Evolutionary conservation across 2,329 filamentous ascomycete species (phyloP).

Genomic region (Colletotrichum viniferum): DNA sequence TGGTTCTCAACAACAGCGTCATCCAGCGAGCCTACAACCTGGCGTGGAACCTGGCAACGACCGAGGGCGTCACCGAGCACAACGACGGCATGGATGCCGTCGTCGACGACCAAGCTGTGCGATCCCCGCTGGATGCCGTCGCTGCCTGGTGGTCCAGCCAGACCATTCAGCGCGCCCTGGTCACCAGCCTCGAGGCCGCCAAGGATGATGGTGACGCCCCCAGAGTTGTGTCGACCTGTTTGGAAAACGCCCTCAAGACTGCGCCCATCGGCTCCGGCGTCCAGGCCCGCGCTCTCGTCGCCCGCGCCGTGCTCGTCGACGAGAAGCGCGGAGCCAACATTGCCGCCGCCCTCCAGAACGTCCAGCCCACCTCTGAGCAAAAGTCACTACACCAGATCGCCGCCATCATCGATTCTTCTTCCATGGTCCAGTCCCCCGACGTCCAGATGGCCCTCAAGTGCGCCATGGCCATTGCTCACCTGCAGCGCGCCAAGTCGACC

Average conservation of each 20-base stretch:
- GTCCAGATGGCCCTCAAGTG: conserved; percentile 62
- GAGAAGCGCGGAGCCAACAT: conserved; percentile 62
- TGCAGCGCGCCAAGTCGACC: conserved; percentile 47
- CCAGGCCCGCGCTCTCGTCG: conserved; percentile 63
- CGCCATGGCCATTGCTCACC: conserved; percentile 64
- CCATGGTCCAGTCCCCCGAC: conserved; percentile 51
- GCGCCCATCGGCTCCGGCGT: conserved; percentile 82
- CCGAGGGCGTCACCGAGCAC: conserved; percentile 63
- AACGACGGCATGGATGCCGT: conserved; percentile 82
- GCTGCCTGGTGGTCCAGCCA: conserved; percentile 88
- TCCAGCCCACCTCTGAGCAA: conserved; percentile 46
- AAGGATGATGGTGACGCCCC: conserved; percentile 49
- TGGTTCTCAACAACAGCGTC: conserved; percentile 78
- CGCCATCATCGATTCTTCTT: conserved; percentile 52
- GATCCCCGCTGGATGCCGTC: conserved; percentile 86
- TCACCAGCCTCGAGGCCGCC: conserved; percentile 62
- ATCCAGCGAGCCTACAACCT: conserved; percentile 88
- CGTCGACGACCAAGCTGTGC: conserved; percentile 83
- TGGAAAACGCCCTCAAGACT: conserved; percentile 72
- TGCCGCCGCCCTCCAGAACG: conserved; percentile 57
- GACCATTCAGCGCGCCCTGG: conserved; percentile 71
- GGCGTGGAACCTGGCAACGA: conserved; percentile 82
- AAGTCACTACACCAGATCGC: conserved; percentile 33
- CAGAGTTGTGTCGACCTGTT: conserved; percentile 47
- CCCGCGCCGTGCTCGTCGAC: conserved; percentile 60